These are phyloP conservation scores for Spinellus fusiger DNA, from an alignment of 192 early-diverging fungal species.

Conservation along the genomic window DNA sequence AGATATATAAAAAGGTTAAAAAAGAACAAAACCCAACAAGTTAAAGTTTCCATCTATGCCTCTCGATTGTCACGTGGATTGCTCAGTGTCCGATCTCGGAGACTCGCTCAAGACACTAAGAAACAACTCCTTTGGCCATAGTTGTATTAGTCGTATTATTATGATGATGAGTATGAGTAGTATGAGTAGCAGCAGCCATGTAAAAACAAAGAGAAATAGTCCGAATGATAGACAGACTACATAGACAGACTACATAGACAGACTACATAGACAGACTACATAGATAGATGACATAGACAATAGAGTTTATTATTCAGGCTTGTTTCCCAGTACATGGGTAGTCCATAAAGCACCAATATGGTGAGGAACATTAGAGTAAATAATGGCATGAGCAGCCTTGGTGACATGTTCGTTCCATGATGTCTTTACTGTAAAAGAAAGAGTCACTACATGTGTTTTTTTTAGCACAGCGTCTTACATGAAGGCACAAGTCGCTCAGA, in stretches of 20 bases:
- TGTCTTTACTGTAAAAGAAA: not conserved
- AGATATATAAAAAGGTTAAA: too few relatives aligned
- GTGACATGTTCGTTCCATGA: constrained; percentile 3
- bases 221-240: not conserved
- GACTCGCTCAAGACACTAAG: too few relatives aligned
- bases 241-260: not conserved
- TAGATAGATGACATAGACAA: not conserved
- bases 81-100: too few relatives aligned
- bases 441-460: not conserved
- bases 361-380: not conserved
- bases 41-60: too few relatives aligned
- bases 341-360: not conserved
- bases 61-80: too few relatives aligned
- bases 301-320: too few relatives aligned
- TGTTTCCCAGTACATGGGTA: constrained; percentile 3
- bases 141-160: too few relatives aligned
- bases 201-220: too few relatives aligned
- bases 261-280: not conserved
- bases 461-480: not conserved
- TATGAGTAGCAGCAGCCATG: too few relatives aligned
- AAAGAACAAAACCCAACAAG: too few relatives aligned
- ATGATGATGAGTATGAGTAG: too few relatives aligned
- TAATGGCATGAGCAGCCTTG: not conserved
- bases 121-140: too few relatives aligned
- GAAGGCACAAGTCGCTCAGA: not conserved